Evolutionary conservation across 140 eudicot genomes (phyloP).

Genomic region (Cichorium intybus): DNA sequence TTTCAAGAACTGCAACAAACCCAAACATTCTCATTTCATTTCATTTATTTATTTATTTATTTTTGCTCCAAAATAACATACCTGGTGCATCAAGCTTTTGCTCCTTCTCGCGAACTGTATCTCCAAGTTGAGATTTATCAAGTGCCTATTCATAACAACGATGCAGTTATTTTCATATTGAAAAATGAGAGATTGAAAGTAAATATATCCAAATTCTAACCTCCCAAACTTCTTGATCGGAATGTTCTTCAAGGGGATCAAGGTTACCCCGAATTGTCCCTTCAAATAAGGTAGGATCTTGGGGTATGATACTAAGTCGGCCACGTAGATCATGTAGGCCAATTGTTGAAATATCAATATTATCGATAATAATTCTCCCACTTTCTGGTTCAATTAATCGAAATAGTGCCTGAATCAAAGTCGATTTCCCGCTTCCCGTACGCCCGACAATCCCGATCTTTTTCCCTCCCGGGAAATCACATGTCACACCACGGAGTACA

Average conservation of each 20-base stretch:
- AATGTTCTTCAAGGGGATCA: constrained; percentile 85
- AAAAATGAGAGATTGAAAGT: not conserved
- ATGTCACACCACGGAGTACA: constrained; percentile 77
- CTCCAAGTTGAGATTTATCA: constrained; percentile 89
- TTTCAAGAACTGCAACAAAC: constrained; percentile 63
- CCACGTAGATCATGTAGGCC: constrained; percentile 90
- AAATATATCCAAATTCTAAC: constrained; percentile 17
- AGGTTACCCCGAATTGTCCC: constrained; percentile 87
- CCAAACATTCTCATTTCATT: not conserved
- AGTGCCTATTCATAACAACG: constrained; percentile 52
- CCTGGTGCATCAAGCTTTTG: constrained; percentile 86
- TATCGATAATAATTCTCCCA: constrained; percentile 77
- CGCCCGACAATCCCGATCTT: constrained; percentile 96
- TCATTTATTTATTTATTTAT: not conserved
- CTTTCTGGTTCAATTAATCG: constrained; percentile 82
- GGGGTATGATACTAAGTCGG: constrained; percentile 89
- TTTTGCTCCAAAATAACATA: constrained; percentile 19
- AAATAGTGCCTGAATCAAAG: constrained; percentile 81
- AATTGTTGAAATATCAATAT: constrained; percentile 72
- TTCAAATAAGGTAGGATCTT: constrained; percentile 89
- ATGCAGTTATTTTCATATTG: constrained; percentile 9
- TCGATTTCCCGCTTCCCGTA: constrained; percentile 96
- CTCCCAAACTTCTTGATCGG: constrained; percentile 87
- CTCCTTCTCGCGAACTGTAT: constrained; percentile 64
- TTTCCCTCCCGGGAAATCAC: constrained; percentile 81